Evolutionary conservation across 306 rosid genomes (phyloP).

Genomic region (Quercus agrifolia): DNA sequence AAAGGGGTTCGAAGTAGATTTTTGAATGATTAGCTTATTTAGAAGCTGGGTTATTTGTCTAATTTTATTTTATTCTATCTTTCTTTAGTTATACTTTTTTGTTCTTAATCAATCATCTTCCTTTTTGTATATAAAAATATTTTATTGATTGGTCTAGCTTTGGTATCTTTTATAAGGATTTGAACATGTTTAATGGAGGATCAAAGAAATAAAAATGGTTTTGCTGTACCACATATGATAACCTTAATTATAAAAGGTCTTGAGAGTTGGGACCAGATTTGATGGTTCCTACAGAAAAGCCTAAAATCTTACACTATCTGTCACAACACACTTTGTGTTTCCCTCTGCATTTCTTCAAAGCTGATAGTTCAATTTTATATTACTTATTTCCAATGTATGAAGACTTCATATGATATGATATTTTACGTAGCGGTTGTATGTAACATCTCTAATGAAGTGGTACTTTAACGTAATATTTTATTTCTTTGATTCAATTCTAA

Average conservation of each 20-base stretch:
- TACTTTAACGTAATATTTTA: too few species aligned
- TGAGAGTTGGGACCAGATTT: not conserved
- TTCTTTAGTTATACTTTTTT: not conserved
- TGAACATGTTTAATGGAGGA: not conserved
- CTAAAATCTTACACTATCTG: too few species aligned
- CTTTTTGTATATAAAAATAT: slow-evolving; percentile 10
- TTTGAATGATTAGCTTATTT: slow-evolving; percentile 16
- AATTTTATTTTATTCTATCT: slow-evolving; percentile 6
- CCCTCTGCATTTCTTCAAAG: too few species aligned
- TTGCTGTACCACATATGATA: not conserved
- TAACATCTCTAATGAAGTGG: too few species aligned
- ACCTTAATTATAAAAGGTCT: not conserved
- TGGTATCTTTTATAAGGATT: slow-evolving; percentile 33
- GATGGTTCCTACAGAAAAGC: too few species aligned
- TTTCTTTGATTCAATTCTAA: too few species aligned
- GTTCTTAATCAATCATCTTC: slow-evolving; percentile 24
- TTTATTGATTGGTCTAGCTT: slow-evolving; percentile 23
- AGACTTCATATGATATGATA: too few species aligned
- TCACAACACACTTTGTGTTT: too few species aligned
- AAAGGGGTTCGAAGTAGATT: slow-evolving; percentile 18
- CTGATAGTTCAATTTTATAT: too few species aligned
- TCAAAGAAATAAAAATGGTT: not conserved
- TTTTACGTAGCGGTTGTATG: too few species aligned
- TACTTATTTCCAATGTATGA: too few species aligned
- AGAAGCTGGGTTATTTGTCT: not conserved